These are phyloP conservation scores for Flaveria ramosissima DNA, from an alignment of 129 eudicot genomes.

Conservation along the genomic window DNA sequence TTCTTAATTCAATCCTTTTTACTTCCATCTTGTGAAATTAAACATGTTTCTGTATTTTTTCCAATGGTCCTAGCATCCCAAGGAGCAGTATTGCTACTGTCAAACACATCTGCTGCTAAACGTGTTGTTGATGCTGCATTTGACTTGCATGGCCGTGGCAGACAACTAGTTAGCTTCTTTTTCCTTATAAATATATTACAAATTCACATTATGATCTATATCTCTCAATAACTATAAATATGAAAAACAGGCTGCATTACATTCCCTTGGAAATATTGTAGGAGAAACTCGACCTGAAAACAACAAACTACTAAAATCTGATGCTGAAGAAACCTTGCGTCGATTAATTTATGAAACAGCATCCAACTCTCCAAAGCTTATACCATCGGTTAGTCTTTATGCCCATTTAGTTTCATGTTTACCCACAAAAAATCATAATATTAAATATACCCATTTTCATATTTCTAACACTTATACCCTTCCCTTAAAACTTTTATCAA, in stretches of 20 bases:
- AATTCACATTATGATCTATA: background rate
- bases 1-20: background rate
- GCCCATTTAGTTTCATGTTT: background rate
- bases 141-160: slow-evolving; percentile 77
- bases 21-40: background rate
- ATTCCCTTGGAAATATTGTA: slow-evolving; percentile 77
- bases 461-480: background rate
- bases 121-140: slow-evolving; percentile 72
- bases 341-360: slow-evolving; percentile 71
- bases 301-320: slow-evolving; percentile 42
- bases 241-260: slow-evolving; percentile 79
- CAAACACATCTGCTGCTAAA: slow-evolving; percentile 59
- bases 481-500: background rate
- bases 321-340: slow-evolving; percentile 72
- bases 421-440: background rate
- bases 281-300: slow-evolving; percentile 75
- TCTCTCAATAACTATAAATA: slow-evolving; percentile 13
- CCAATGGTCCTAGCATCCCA: slow-evolving; percentile 48
- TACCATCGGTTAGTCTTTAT: slow-evolving; percentile 73
- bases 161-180: slow-evolving; percentile 60
- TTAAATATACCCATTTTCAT: background rate
- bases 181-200: slow-evolving; percentile 6
- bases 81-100: slow-evolving; percentile 74
- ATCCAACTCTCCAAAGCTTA: slow-evolving; percentile 75
- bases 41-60: slow-evolving; percentile 19